phyloP scores from a whole-genome alignment of 768 basidiomycete species.

The Leccinum sublutescens region DNA sequence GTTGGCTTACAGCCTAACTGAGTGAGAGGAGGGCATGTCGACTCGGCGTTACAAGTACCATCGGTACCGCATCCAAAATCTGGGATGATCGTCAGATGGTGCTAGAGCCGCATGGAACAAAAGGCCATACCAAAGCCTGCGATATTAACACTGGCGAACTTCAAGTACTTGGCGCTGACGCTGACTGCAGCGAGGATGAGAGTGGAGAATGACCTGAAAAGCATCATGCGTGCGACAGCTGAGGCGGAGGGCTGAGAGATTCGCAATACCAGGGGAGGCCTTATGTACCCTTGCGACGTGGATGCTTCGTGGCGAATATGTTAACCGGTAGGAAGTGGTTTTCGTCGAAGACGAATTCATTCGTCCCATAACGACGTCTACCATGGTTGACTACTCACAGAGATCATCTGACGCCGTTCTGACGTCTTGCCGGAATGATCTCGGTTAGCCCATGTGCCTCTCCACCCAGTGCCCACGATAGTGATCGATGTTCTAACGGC shows the following conservation, averaged over 20 bases:
- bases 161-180: constrained; percentile 23
- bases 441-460: neutral
- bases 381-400: neutral
- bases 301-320: constrained; percentile 8
- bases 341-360: neutral
- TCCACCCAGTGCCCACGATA: neutral
- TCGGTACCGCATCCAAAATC: constrained; percentile 50
- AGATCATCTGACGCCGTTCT: neutral
- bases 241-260: neutral
- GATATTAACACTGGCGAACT: constrained; percentile 50
- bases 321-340: neutral
- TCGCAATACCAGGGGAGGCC: neutral
- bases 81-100: neutral
- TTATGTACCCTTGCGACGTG: constrained; percentile 12
- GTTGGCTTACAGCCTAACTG: constrained; percentile 40
- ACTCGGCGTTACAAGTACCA: constrained; percentile 40
- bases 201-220: constrained; percentile 13
- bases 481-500: neutral
- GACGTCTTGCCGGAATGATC: neutral
- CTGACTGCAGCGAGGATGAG: constrained; percentile 9
- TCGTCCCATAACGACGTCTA: neutral
- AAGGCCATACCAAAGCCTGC: constrained; percentile 42
- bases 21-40: constrained; percentile 44
- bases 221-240: constrained; percentile 12
- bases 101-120: neutral